These are phyloP conservation scores for Lathyrus tuberosus DNA, from an alignment of 306 rosid species.

Conservation along the genomic window DNA sequence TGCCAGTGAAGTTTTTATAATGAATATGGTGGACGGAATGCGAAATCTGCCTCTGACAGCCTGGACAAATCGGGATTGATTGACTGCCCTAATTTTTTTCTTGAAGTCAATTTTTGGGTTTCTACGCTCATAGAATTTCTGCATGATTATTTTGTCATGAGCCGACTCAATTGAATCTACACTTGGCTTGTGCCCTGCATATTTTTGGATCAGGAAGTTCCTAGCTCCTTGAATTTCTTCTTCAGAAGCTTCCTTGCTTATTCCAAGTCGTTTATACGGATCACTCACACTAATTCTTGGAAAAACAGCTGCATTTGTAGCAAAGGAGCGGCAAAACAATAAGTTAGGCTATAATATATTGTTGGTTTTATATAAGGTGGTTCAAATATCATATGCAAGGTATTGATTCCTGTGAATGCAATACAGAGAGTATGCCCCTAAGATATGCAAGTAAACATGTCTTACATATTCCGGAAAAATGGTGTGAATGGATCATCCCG, in stretches of 20 bases:
- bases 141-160: constrained; percentile 89
- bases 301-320: constrained; percentile 72
- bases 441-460: constrained; percentile 1
- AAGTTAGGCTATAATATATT: constrained; percentile 24
- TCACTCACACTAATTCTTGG: constrained; percentile 91
- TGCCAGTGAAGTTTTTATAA: constrained; percentile 67
- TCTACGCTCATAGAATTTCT: constrained; percentile 73
- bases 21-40: constrained; percentile 76
- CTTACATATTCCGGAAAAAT: not conserved
- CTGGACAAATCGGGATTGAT: constrained; percentile 79
- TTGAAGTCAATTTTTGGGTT: constrained; percentile 84
- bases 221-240: constrained; percentile 95
- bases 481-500: not conserved
- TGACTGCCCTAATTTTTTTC: constrained; percentile 78
- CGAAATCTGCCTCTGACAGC: constrained; percentile 74
- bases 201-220: constrained; percentile 82
- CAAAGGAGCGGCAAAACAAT: constrained; percentile 34
- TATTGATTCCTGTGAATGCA: constrained; percentile 9
- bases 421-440: constrained; percentile 7
- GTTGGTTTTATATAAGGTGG: constrained; percentile 24
- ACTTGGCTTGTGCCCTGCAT: constrained; percentile 88
- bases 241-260: constrained; percentile 93
- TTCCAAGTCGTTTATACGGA: constrained; percentile 95
- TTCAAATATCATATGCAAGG: constrained; percentile 25
- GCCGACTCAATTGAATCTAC: constrained; percentile 95